A percentile compares a stretch with the other conserved stretches of the same genome.
phyloP scores from a whole-genome alignment of 108 stramenopile species.

The Schizochytrium sp. region DNA sequence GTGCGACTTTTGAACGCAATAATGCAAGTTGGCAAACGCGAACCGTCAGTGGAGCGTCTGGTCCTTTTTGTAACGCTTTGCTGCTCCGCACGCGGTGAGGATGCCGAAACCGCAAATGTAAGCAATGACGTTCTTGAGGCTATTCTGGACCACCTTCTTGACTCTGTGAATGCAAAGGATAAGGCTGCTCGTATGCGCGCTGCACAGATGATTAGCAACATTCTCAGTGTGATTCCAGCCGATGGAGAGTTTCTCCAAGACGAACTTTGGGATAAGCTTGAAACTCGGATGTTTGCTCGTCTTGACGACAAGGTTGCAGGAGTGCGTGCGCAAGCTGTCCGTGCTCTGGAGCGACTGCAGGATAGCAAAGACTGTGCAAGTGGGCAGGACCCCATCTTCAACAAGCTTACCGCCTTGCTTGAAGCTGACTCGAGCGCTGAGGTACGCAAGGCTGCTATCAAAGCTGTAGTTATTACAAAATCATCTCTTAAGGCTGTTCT shows the following conservation, averaged over 20 bases:
- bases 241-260: conserved; percentile 18
- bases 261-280: background rate
- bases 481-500: background rate
- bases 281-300: background rate
- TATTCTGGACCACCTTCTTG: background rate
- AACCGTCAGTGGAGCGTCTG: conserved; percentile 7
- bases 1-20: background rate
- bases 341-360: conserved; percentile 41
- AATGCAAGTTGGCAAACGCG: background rate
- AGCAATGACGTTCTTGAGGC: background rate
- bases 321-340: conserved; percentile 35
- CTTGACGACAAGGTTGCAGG: conserved; percentile 54
- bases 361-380: background rate
- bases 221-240: conserved; percentile 20
- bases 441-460: background rate
- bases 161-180: conserved; percentile 8
- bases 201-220: conserved; percentile 17
- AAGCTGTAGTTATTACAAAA: conserved; percentile 1
- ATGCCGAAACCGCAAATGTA: background rate
- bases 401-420: background rate
- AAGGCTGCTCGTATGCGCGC: conserved; percentile 46
- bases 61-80: conserved; percentile 9
- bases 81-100: conserved; percentile 13
- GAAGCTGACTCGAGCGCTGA: conserved; percentile 58
- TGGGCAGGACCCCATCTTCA: background rate